Conservation (phyloP, 169 alveolate genomes). For the Cyclospora cayetanensis region DNA sequence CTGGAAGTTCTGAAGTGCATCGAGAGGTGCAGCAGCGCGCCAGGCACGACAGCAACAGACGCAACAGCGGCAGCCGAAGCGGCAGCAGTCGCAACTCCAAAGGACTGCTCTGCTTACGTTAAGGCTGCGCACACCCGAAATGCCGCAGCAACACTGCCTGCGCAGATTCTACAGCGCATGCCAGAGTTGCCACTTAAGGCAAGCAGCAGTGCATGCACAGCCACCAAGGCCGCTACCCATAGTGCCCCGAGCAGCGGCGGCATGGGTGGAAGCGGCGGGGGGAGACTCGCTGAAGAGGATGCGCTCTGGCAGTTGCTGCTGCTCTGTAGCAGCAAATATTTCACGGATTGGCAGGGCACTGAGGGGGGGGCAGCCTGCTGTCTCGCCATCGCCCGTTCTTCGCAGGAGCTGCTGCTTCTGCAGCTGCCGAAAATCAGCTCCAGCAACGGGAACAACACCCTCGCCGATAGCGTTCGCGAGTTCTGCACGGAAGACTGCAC, state of each 20-base stretch:
- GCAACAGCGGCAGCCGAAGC: not conserved
- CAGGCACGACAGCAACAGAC: too few relatives aligned
- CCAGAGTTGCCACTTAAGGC: slow-evolving; percentile 1
- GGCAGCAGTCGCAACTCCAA: not conserved
- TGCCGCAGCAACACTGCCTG: not conserved
- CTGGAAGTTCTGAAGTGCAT: not conserved
- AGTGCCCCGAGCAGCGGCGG: not conserved
- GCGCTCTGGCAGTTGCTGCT: slow-evolving; percentile 16
- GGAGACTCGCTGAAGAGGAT: not conserved
- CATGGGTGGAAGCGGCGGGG: not conserved
- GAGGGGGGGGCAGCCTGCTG: not conserved
- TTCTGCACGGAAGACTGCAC: not conserved
- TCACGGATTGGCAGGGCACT: not conserved
- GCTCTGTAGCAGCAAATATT: not conserved
- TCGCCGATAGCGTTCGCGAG: not conserved
- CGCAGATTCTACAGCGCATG: not conserved
- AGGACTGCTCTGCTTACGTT: not conserved
- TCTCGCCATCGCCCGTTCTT: not conserved
- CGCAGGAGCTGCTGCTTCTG: slow-evolving; percentile 29
- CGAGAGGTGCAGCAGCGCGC: not conserved
- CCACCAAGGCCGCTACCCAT: not conserved
- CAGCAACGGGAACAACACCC: not conserved
- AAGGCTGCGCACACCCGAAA: not conserved
- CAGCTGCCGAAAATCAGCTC: not conserved
- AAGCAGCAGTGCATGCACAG: not conserved